These are phyloP conservation scores for Amphicarpaea edgeworthii DNA, from an alignment of 306 rosid species.

Conservation along the genomic window DNA sequence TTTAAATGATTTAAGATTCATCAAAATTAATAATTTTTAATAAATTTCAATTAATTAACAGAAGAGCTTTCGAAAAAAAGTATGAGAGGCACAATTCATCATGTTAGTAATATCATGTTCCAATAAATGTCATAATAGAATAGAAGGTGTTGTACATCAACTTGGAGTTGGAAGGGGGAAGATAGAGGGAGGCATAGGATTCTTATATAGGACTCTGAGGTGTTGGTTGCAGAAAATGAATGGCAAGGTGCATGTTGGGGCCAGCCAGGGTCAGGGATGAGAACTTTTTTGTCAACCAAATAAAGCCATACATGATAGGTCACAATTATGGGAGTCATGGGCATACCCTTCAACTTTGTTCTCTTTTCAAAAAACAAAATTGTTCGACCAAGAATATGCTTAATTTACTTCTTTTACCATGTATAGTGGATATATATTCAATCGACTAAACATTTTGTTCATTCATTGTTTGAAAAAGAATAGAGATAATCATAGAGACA, in stretches of 20 bases:
- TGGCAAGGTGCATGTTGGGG: slow-evolving; percentile 43
- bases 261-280: slow-evolving; percentile 12
- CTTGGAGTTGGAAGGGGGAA: too few species aligned
- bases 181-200: slow-evolving; percentile 22
- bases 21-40: too few species aligned
- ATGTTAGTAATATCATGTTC: not conserved
- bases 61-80: too few species aligned
- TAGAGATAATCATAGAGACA: not conserved
- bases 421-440: not conserved
- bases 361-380: too few species aligned
- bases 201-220: slow-evolving; percentile 33
- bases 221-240: slow-evolving; percentile 39
- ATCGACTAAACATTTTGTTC: not conserved
- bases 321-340: not conserved
- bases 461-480: slow-evolving; percentile 11
- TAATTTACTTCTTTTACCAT: slow-evolving; percentile 1
- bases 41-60: too few species aligned
- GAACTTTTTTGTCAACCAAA: not conserved
- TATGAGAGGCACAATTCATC: too few species aligned
- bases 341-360: too few species aligned
- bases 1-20: too few species aligned
- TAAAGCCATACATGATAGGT: slow-evolving; percentile 3
- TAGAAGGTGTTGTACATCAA: not conserved
- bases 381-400: too few species aligned
- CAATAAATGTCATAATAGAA: not conserved